These are phyloP conservation scores for Sanghuangporus baumii DNA, from an alignment of 1,284 basidiomycete genomes.

Conservation along the genomic window DNA sequence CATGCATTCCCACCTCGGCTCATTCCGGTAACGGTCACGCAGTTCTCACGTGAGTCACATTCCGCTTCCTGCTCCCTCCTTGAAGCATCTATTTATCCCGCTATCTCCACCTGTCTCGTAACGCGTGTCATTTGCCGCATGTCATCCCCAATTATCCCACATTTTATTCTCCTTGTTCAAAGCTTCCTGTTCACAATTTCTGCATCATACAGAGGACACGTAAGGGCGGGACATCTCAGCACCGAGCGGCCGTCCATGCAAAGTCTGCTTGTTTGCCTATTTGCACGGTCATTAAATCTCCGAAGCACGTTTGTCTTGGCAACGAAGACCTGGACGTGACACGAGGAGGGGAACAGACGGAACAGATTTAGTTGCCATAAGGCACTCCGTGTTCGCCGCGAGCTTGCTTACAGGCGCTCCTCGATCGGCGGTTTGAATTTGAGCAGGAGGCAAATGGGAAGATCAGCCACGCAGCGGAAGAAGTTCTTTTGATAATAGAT, in stretches of 20 bases:
- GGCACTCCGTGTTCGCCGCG: constrained; percentile 5
- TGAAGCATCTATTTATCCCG: background rate
- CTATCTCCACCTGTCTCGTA: background rate
- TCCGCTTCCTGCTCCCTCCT: background rate
- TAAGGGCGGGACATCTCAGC: background rate
- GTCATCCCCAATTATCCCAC: background rate
- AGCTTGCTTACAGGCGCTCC: background rate
- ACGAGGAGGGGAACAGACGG: background rate
- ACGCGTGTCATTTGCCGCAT: background rate
- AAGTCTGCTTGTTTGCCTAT: constrained; percentile 2
- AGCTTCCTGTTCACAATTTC: background rate
- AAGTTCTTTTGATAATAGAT: background rate
- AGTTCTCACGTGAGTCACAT: background rate
- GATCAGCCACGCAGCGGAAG: background rate
- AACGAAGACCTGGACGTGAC: background rate
- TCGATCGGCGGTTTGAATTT: background rate
- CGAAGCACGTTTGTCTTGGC: constrained; percentile 12
- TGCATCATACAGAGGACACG: background rate
- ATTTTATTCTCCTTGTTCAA: background rate
- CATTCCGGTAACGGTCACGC: background rate
- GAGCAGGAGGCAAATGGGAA: background rate
- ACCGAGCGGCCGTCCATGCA: background rate
- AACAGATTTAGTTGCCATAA: background rate
- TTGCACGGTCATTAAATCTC: background rate
- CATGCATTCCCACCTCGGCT: background rate